phyloP scores from a whole-genome alignment of 2,329 filamentous ascomycete genomes.

The Pseudopithomyces maydicus region DNA sequence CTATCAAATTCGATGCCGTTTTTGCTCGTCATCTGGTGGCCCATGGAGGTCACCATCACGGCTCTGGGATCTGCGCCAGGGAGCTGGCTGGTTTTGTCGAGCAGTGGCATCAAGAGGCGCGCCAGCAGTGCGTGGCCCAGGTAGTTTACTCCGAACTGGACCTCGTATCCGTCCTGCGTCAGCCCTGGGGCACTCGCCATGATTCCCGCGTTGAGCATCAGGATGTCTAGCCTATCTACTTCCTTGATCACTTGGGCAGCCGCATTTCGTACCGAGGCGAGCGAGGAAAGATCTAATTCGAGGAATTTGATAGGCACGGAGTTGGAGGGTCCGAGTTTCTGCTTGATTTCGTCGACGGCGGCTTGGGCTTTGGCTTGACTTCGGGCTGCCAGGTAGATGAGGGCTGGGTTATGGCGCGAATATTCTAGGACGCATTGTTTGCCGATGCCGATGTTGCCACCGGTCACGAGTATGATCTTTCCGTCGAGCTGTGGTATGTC shows the following conservation, averaged over 20 bases:
- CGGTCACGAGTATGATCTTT: slow-evolving; percentile 53
- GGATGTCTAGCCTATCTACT: slow-evolving; percentile 42
- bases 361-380: slow-evolving; percentile 39
- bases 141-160: slow-evolving; percentile 53
- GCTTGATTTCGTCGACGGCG: slow-evolving; percentile 38
- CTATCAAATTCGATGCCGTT: slow-evolving; percentile 11
- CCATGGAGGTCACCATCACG: slow-evolving; percentile 34
- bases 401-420: slow-evolving; percentile 44
- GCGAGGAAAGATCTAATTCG: slow-evolving; percentile 17
- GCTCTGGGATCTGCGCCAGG: slow-evolving; percentile 48
- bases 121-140: slow-evolving; percentile 51
- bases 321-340: slow-evolving; percentile 15
- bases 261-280: slow-evolving; percentile 21
- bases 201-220: slow-evolving; percentile 50
- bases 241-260: slow-evolving; percentile 12
- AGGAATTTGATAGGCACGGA: slow-evolving; percentile 17
- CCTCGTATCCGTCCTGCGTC: slow-evolving; percentile 51
- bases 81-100: slow-evolving; percentile 39
- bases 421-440: slow-evolving; percentile 47
- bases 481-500: slow-evolving; percentile 49
- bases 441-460: slow-evolving; percentile 50
- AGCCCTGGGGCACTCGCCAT: slow-evolving; percentile 27
- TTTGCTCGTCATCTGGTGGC: slow-evolving; percentile 6
- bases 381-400: slow-evolving; percentile 50
- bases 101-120: slow-evolving; percentile 45